Percentiles rank a stretch among this genome's conserved stretches.
These are phyloP conservation scores for Pterula multifida DNA, from an alignment of 1,284 basidiomycete genomes.

Conservation along the genomic window DNA sequence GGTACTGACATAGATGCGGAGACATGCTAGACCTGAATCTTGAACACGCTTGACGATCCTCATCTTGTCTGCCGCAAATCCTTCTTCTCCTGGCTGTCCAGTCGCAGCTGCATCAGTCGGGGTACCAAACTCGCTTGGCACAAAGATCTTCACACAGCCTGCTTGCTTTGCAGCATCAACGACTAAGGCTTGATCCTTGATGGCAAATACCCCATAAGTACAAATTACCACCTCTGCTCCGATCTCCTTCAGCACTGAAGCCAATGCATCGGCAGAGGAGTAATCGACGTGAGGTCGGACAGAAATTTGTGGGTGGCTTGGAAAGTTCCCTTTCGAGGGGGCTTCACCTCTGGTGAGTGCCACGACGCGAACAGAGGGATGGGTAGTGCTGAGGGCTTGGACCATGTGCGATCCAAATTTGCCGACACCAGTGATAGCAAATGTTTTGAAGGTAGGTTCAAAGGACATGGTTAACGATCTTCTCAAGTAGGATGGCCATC, in stretches of 20 bases:
- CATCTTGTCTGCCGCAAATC: background rate
- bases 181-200: background rate
- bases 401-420: background rate
- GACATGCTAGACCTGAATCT: background rate
- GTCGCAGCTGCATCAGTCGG: background rate
- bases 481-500: no score
- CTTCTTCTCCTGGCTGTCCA: background rate
- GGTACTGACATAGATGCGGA: conserved; percentile 1
- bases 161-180: background rate
- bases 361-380: background rate
- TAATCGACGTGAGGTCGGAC: background rate
- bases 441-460: background rate
- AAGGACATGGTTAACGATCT: background rate
- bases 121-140: conserved; percentile 1
- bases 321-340: background rate
- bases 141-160: background rate
- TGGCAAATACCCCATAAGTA: background rate
- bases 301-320: background rate
- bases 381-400: background rate
- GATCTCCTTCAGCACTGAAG: background rate
- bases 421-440: background rate
- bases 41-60: background rate
- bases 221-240: background rate
- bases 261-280: background rate
- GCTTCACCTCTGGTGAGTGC: background rate